Percentiles rank a stretch among this genome's conserved stretches.
phyloP scores from a whole-genome alignment of 2,329 filamentous ascomycete genomes.

The Exophiala spinifera region DNA sequence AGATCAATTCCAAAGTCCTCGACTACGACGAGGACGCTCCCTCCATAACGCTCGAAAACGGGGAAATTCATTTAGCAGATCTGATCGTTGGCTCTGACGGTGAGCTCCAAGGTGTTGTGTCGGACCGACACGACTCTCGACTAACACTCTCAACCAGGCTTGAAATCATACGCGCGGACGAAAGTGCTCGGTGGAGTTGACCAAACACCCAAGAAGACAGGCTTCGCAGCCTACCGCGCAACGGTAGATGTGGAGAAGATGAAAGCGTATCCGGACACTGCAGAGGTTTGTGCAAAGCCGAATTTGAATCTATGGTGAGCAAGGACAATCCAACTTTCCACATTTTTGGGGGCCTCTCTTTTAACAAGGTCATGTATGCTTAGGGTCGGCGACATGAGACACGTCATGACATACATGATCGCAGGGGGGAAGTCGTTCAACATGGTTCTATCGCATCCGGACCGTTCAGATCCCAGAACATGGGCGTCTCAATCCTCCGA shows the following conservation, averaged over 20 bases:
- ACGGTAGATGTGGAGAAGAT: slow-evolving; percentile 25
- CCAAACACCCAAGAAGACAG: slow-evolving; percentile 15
- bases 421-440: slow-evolving; percentile 42
- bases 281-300: slow-evolving; percentile 16
- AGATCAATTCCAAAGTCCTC: slow-evolving; percentile 28
- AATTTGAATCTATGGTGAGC: slow-evolving; percentile 31
- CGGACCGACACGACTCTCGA: background rate
- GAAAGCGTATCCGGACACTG: slow-evolving; percentile 17
- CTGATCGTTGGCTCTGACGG: slow-evolving; percentile 42
- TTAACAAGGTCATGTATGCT: background rate
- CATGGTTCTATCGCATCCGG: slow-evolving; percentile 46
- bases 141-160: slow-evolving; percentile 5
- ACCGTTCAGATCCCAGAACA: slow-evolving; percentile 35
- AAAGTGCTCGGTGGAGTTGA: slow-evolving; percentile 26
- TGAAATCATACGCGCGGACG: slow-evolving; percentile 24
- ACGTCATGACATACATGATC: slow-evolving; percentile 35
- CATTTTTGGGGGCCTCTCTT: background rate
- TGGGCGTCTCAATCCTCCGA: slow-evolving; percentile 32
- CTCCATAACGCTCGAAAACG: slow-evolving; percentile 32
- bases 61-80: slow-evolving; percentile 33
- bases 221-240: slow-evolving; percentile 24
- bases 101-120: background rate
- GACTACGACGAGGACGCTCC: slow-evolving; percentile 28
- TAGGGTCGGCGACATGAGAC: slow-evolving; percentile 31
- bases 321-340: background rate